Base-by-base conservation (phyloP, 176 grass and related monocot species). In the Cenchrus americanus region DNA sequence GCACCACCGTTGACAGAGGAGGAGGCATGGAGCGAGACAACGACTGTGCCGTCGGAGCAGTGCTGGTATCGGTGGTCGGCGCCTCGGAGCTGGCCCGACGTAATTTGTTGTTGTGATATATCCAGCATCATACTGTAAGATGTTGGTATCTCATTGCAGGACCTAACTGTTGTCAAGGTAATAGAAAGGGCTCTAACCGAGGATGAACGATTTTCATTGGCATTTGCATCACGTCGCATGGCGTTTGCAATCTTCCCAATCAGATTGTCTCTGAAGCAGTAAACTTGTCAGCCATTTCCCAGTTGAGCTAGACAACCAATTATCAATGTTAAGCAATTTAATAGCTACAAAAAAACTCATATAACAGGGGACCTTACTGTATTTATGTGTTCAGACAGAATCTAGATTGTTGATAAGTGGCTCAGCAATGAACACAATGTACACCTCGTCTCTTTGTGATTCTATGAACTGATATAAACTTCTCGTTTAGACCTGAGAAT, bases 211-310 rank as follows among this genome's bases (percentile, higher is more conserved):
- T 99, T 99, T n/a, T 87, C 84, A 48, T 18, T 96, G 78, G 96
- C 93, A 19, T 98, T 94, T 50, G 91, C 96, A 54, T 91, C 89
- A 77, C 85, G 96, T 10, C 91, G 80, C n/a, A 96, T 96, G 87
- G 93, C 96, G 69, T 98, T 95, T 71, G 86, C 96, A 37, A 90
- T 96, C 69, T 98, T 91, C 78, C 93, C 91, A 49, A 77, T 98
- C 80, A 93, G 80, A 81, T 82, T 94, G 9, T 88, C 85, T 34
- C 96, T 93, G 3, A 99, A 99, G 73, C 85, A 87, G 46, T 83
- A 62, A 42, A 60, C 27, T 52, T 52, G 24, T 10, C 83, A 18
- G 1, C 50, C 48, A 14, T 77, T 10, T 69, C 27, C 8, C 0
- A 44, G 43, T 10, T 34, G 30, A 68, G 68, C 26, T 14, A 50